Conservation (phyloP, 257 asterid species). For the Verbena officinalis region DNA sequence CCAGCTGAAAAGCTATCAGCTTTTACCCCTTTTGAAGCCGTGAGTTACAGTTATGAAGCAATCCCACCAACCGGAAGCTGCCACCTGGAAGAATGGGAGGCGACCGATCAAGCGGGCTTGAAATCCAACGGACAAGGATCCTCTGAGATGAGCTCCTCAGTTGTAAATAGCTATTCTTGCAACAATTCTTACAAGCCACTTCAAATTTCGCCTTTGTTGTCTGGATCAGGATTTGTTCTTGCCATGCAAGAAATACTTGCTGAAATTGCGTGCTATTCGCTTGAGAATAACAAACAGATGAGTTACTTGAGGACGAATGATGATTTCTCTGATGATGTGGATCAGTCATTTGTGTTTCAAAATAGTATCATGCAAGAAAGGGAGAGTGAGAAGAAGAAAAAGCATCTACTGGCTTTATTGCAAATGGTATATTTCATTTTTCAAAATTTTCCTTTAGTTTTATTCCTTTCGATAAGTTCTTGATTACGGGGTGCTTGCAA, state of each 20-base stretch:
- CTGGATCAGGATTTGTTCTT: conserved; percentile 53
- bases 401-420: conserved; percentile 55
- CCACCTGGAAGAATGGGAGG: conserved; percentile 37
- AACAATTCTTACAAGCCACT: conserved; percentile 50
- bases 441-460: not conserved
- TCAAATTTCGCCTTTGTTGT: conserved; percentile 44
- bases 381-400: conserved; percentile 52
- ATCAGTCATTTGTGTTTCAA: conserved; percentile 16
- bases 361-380: conserved; percentile 31
- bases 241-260: conserved; percentile 84
- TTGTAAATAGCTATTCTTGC: conserved; percentile 41
- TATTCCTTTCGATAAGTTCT: not conserved
- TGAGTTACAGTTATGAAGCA: conserved; percentile 22
- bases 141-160: conserved; percentile 57
- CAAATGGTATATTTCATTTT: conserved; percentile 53
- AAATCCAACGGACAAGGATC: conserved; percentile 33
- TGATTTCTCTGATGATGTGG: conserved; percentile 17
- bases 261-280: conserved; percentile 58
- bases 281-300: conserved; percentile 36
- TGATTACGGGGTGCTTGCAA: not conserved
- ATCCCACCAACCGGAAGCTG: conserved; percentile 3
- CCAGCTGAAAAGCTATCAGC: conserved; percentile 14
- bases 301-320: conserved; percentile 18
- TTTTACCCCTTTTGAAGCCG: conserved; percentile 25
- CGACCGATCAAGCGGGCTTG: conserved; percentile 37